Evolutionary conservation across 495 filamentous ascomycete genomes (phyloP).

Genomic region (Aspergillus conjunctus): DNA sequence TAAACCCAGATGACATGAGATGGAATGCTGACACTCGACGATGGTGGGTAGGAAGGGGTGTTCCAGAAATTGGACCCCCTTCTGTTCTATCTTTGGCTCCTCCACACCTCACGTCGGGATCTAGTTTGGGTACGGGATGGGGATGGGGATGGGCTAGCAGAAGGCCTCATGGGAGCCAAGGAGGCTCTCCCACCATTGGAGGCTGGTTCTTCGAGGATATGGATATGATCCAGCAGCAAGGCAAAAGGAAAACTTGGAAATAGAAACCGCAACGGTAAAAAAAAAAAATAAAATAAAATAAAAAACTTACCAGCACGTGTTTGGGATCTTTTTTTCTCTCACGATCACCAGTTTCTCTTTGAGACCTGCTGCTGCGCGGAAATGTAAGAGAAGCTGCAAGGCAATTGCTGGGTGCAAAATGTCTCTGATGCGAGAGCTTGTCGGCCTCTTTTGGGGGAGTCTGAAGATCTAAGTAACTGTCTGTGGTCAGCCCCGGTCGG

Average conservation of each 20-base stretch:
- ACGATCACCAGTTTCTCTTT: slow-evolving; percentile 22
- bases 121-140: not conserved
- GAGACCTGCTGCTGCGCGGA: slow-evolving; percentile 29
- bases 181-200: slow-evolving; percentile 2
- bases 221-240: slow-evolving; percentile 5
- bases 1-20: not conserved
- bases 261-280: slow-evolving; percentile 13
- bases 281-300: slow-evolving; percentile 15
- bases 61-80: slow-evolving; percentile 10
- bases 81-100: not conserved
- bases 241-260: slow-evolving; percentile 16
- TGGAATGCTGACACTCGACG: slow-evolving; percentile 9
- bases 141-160: not conserved
- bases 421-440: slow-evolving; percentile 23
- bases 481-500: slow-evolving; percentile 13
- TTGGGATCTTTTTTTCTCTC: slow-evolving; percentile 7
- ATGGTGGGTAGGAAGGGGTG: slow-evolving; percentile 2
- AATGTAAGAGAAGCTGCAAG: slow-evolving; percentile 31
- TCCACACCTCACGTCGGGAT: slow-evolving; percentile 1
- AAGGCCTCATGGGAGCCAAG: not conserved
- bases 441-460: slow-evolving; percentile 1
- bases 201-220: slow-evolving; percentile 10
- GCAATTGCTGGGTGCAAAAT: slow-evolving; percentile 25
- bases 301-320: slow-evolving; percentile 29
- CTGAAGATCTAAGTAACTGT: slow-evolving; percentile 14